Conservation (phyloP, 371 early-diverging fungal species). For the Blakeslea trispora region DNA sequence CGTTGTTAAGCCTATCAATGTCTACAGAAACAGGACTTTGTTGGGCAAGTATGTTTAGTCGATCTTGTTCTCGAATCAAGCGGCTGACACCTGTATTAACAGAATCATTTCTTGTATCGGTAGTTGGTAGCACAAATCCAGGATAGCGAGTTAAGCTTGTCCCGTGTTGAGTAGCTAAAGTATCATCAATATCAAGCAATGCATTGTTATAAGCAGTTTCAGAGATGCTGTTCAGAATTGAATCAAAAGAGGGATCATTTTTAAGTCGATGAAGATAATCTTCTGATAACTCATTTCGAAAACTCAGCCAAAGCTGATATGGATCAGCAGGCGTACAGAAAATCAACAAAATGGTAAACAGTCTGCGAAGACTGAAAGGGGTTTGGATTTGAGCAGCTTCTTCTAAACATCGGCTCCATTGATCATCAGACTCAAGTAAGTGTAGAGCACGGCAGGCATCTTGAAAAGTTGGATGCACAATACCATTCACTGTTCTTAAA, state of each 20-base stretch:
- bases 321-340: not conserved
- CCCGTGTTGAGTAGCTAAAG: too few relatives aligned
- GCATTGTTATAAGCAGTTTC: too few relatives aligned
- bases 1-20: not conserved
- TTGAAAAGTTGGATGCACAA: constrained; percentile 6
- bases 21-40: too few relatives aligned
- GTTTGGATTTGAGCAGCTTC: constrained; percentile 12
- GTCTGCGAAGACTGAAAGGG: constrained; percentile 1
- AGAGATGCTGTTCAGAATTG: not conserved
- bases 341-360: constrained; percentile 14
- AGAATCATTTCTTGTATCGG: too few relatives aligned
- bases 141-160: too few relatives aligned
- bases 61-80: too few relatives aligned
- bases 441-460: constrained; percentile 15
- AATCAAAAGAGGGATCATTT: not conserved
- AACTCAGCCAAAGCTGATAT: not conserved
- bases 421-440: constrained; percentile 14
- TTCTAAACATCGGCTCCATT: constrained; percentile 12
- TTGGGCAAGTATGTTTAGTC: too few relatives aligned
- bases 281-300: not conserved
- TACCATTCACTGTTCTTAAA: constrained; percentile 13
- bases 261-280: not conserved
- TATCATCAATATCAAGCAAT: too few relatives aligned
- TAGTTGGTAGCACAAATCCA: too few relatives aligned
- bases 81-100: too few relatives aligned